A percentile compares a stretch with the other conserved stretches of the same genome.
These are phyloP conservation scores for Malus hybrid DNA, from an alignment of 331 rosid species.

Conservation along the genomic window DNA sequence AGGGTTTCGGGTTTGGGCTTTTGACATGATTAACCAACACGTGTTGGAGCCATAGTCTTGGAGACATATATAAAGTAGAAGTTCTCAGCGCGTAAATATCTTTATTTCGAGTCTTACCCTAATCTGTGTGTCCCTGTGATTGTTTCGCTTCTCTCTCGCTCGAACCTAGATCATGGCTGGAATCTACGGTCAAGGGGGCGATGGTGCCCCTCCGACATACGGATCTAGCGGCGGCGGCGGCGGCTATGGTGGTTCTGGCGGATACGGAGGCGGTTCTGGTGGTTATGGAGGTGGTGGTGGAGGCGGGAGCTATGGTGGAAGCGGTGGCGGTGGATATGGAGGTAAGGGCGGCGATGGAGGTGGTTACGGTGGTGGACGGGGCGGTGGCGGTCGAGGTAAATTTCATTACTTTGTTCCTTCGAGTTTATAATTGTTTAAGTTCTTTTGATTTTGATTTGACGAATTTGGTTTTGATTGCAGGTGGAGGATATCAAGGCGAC, in stretches of 20 bases:
- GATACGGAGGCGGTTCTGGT: constrained; percentile 25
- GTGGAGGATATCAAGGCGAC: constrained; percentile 71
- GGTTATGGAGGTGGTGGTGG: constrained; percentile 29
- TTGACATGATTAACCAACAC: not conserved
- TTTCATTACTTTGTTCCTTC: not conserved
- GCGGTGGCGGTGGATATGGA: constrained; percentile 32
- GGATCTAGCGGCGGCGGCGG: constrained; percentile 68
- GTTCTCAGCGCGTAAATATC: not conserved
- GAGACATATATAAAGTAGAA: not conserved
- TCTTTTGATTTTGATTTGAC: not conserved
- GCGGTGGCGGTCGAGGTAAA: constrained; percentile 49
- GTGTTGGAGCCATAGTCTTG: constrained; percentile 1
- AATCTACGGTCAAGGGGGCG: constrained; percentile 76
- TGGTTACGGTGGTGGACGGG: constrained; percentile 24
- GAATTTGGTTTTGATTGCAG: constrained; percentile 11
- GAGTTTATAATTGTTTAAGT: not conserved
- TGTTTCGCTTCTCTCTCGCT: not conserved
- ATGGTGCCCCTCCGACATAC: constrained; percentile 61
- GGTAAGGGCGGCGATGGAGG: constrained; percentile 44
- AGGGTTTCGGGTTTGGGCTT: not conserved
- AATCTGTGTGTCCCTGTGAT: constrained; percentile 7
- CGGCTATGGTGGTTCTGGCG: constrained; percentile 39
- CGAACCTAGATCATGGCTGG: constrained; percentile 63
- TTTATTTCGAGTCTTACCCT: not conserved
- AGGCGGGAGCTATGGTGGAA: constrained; percentile 31